Percentiles rank a stretch among this genome's conserved stretches.
Conservation (phyloP, 2,329 filamentous ascomycete genomes). For the Fusarium chaquense region DNA sequence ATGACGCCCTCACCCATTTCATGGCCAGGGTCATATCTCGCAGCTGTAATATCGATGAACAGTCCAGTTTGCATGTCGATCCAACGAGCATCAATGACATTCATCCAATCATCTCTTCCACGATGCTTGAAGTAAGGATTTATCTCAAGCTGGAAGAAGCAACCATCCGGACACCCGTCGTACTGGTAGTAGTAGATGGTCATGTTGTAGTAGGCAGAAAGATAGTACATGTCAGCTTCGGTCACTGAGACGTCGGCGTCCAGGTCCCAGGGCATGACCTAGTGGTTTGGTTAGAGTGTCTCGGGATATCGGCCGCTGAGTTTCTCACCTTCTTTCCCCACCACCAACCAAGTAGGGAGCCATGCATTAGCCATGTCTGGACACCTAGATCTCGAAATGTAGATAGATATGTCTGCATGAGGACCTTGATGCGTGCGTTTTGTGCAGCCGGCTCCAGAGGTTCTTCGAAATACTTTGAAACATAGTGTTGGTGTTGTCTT, state of each 20-base stretch:
- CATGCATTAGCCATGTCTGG: conserved; percentile 86
- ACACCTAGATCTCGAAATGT: conserved; percentile 74
- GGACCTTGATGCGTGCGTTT: conserved; percentile 70
- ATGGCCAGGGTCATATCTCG: conserved; percentile 61
- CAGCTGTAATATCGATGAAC: conserved; percentile 65
- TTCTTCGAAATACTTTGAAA: conserved; percentile 55
- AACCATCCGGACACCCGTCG: conserved; percentile 52
- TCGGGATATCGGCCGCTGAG: neutral
- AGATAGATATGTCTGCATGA: conserved; percentile 78
- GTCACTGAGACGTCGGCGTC: conserved; percentile 82
- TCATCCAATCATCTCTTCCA: conserved; percentile 54
- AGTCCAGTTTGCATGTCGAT: conserved; percentile 61
- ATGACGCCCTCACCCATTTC: conserved; percentile 59
- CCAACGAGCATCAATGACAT: conserved; percentile 63
- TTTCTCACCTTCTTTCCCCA: conserved; percentile 71
- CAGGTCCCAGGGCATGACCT: conserved; percentile 82
- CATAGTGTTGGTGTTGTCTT: conserved; percentile 52
- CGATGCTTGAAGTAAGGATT: conserved; percentile 58
- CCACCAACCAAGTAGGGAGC: conserved; percentile 89
- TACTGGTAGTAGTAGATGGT: conserved; percentile 60
- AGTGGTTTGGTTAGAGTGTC: conserved; percentile 21
- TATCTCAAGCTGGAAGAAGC: conserved; percentile 63
- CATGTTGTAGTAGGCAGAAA: conserved; percentile 76
- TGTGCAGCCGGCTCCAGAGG: conserved; percentile 67
- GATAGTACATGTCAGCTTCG: conserved; percentile 71